These are phyloP conservation scores for Saccharomycodes ludwigii DNA, from an alignment of 805 yeast genomes.

Conservation along the genomic window DNA sequence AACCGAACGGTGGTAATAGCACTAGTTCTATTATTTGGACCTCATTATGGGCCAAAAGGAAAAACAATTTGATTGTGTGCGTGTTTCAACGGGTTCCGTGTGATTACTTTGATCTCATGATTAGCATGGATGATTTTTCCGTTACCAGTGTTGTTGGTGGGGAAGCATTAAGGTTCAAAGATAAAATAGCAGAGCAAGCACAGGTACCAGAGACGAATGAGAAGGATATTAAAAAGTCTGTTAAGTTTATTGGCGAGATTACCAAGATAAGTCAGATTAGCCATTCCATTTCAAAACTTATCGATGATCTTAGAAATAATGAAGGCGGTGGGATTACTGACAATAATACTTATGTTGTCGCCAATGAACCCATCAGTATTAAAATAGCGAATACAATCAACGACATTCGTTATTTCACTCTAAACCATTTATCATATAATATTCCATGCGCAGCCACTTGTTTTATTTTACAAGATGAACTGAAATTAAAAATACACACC, in stretches of 20 bases:
- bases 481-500: conserved; percentile 56
- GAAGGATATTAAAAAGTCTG: conserved; percentile 11
- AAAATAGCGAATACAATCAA: conserved; percentile 36
- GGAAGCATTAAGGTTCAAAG: conserved; percentile 10
- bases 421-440: conserved; percentile 32
- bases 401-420: conserved; percentile 49
- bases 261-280: conserved; percentile 16
- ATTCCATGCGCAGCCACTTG: conserved; percentile 69
- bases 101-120: conserved; percentile 46
- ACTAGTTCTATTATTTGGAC: conserved; percentile 55
- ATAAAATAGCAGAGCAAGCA: not conserved
- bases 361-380: conserved; percentile 19
- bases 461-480: conserved; percentile 36
- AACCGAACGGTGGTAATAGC: conserved; percentile 36
- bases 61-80: conserved; percentile 59
- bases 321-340: conserved; percentile 7
- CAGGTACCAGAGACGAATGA: conserved; percentile 1
- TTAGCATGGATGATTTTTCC: conserved; percentile 23
- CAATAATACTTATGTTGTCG: conserved; percentile 8
- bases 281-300: conserved; percentile 16
- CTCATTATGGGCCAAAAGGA: conserved; percentile 79
- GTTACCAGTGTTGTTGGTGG: conserved; percentile 17
- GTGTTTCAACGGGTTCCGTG: conserved; percentile 80
- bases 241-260: conserved; percentile 18
- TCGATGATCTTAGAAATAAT: conserved; percentile 20